Evolutionary conservation across 1,139 yeast species (phyloP).

Genomic region (Sugiyamaella grinbergsii): DNA sequence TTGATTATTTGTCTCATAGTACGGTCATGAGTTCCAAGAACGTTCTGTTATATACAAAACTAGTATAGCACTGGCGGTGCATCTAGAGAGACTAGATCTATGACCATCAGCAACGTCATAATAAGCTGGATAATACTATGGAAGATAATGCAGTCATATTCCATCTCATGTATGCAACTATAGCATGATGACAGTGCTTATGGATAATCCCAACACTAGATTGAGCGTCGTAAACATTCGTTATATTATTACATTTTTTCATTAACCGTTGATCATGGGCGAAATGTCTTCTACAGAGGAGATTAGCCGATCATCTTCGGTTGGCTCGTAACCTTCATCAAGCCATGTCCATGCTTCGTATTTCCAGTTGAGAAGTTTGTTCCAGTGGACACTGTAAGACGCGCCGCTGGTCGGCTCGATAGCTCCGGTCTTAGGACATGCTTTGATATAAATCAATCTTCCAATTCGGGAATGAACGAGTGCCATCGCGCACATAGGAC

Average conservation of each 20-base stretch:
- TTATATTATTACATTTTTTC: constrained; percentile 2
- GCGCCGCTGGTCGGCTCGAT: constrained; percentile 61
- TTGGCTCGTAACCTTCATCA: constrained; percentile 17
- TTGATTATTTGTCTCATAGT: too few relatives aligned
- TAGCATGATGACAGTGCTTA: too few relatives aligned
- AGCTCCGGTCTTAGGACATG: constrained; percentile 55
- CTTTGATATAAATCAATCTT: constrained; percentile 61
- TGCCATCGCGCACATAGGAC: constrained; percentile 97
- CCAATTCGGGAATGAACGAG: constrained; percentile 84
- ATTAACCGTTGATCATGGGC: constrained; percentile 23
- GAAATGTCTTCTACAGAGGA: constrained; percentile 19
- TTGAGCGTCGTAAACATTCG: neutral
- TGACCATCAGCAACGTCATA: too few relatives aligned
- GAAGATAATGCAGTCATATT: too few relatives aligned
- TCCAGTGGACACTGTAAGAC: constrained; percentile 72
- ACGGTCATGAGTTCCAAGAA: too few relatives aligned
- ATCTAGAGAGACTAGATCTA: too few relatives aligned
- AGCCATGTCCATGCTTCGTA: constrained; percentile 77
- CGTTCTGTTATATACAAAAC: too few relatives aligned
- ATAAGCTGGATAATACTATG: too few relatives aligned
- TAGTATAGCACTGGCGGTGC: too few relatives aligned
- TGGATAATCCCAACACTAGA: neutral
- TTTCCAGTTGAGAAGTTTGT: constrained; percentile 73
- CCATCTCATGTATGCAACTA: too few relatives aligned
- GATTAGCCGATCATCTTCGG: constrained; percentile 20